phyloP scores from a whole-genome alignment of 2,329 filamentous ascomycete genomes.

The Paracamarosporium sp. region DNA sequence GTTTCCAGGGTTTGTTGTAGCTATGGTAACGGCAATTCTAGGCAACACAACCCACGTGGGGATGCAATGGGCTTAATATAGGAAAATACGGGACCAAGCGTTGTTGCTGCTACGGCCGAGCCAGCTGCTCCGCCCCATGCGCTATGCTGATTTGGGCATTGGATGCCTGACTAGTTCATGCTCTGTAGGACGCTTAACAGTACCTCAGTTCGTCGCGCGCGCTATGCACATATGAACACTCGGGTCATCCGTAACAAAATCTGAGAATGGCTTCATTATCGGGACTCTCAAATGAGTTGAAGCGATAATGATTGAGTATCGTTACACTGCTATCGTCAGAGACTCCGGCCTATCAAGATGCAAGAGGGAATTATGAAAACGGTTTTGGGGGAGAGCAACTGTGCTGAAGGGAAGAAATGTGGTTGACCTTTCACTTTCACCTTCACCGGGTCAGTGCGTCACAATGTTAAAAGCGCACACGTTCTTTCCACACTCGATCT shows the following conservation, averaged over 20 bases:
- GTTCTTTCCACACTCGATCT: no score
- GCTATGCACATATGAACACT: background rate
- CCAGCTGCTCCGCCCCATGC: background rate
- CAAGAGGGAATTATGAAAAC: no score
- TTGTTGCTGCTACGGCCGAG: background rate
- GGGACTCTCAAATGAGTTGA: background rate
- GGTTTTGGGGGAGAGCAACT: no score
- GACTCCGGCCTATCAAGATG: no score
- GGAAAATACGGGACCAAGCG: background rate
- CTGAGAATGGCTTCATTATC: background rate
- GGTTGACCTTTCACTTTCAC: no score
- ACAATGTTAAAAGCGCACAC: no score
- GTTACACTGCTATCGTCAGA: no score
- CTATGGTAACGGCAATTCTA: background rate
- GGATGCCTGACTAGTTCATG: background rate
- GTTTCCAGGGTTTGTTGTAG: background rate
- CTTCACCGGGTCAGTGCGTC: no score
- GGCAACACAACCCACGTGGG: background rate
- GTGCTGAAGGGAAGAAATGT: no score
- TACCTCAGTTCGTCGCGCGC: background rate
- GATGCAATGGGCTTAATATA: background rate
- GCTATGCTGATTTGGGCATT: background rate
- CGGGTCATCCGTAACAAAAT: background rate
- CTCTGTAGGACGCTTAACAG: background rate
- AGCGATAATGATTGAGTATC: background rate